A percentile compares a stretch with the other conserved stretches of the same genome.
Evolutionary conservation across 2,329 filamentous ascomycete species (phyloP).

Genomic region (Chaetomiaceae sp.): DNA sequence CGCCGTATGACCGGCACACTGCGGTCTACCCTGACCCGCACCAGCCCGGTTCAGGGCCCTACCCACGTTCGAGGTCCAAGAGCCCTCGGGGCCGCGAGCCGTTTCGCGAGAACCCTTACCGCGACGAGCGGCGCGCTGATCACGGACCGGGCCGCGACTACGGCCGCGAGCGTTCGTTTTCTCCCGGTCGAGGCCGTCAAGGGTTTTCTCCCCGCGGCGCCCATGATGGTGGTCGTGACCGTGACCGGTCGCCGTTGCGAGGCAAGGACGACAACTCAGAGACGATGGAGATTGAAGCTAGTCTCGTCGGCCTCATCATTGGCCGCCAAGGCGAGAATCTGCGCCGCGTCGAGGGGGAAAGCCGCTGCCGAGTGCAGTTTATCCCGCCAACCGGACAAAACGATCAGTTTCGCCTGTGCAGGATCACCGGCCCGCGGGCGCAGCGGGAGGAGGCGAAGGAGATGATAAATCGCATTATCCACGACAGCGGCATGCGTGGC

Average conservation of each 20-base stretch:
- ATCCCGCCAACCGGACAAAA: conserved; percentile 66
- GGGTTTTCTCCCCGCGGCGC: conserved; percentile 54
- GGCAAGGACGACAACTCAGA: conserved; percentile 66
- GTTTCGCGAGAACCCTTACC: conserved; percentile 72
- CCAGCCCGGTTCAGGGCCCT: conserved; percentile 47
- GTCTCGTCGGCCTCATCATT: conserved; percentile 83
- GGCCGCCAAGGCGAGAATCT: conserved; percentile 86
- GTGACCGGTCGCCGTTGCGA: conserved; percentile 68
- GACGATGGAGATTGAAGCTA: conserved; percentile 79
- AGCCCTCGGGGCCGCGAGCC: conserved; percentile 63
- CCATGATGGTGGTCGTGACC: conserved; percentile 42
- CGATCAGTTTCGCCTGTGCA: conserved; percentile 73
- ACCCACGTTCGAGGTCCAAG: conserved; percentile 67
- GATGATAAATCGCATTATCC: conserved; percentile 82
- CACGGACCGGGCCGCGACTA: conserved; percentile 46
- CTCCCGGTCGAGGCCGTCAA: conserved; percentile 46
- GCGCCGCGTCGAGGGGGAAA: conserved; percentile 75
- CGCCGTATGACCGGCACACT: conserved; percentile 53
- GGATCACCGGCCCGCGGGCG: conserved; percentile 68
- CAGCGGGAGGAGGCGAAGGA: conserved; percentile 71
- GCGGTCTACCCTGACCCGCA: conserved; percentile 40
- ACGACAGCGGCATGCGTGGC: conserved; percentile 65
- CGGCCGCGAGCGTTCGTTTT: conserved; percentile 62
- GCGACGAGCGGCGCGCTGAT: conserved; percentile 75
- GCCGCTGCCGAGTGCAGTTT: conserved; percentile 80